Evolutionary conservation across 192 early-diverging fungal genomes (phyloP), one percentile per base, ranked within the genome.

Genomic region (Dissophora ornata): DNA sequence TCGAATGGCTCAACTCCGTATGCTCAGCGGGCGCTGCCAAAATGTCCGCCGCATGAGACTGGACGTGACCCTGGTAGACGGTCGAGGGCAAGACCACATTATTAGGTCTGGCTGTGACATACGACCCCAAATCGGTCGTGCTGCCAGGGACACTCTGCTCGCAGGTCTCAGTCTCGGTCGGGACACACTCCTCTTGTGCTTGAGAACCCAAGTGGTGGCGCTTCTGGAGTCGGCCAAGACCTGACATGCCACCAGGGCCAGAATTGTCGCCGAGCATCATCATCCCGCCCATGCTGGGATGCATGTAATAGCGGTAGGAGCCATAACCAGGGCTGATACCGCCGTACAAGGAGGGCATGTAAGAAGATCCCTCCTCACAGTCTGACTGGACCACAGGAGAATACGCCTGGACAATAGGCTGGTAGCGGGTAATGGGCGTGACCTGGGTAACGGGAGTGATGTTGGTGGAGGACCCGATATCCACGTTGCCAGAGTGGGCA

Each of bases 361-460:
- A 25, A 25, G 34, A 13, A n/a, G 42, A 50, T 53, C 33, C 38
- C 29, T 26, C 58, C 18, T 61, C 32, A 34, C 71, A 75, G 4
- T 75, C 63, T 15, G 62, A 66, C 18, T 55, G 12, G 36, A 75
- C 70, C 10, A 74, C 13, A 8, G 70, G 55, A 2, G 70, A 34
- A 34, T 32, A 52, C 19, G 62, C 36, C 19, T 65, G 55, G 42
- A 74, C 70, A n/a, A 74, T 41, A 12, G 70, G 70, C 26, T 74
- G 70, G 56, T 65, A 64, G 22, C 70, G 62, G n/a, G 70, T 74
- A 38, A 74, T 49, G 3, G 70, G 70, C 3, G 41, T 64, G 33
- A 74, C 40, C 1, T 74, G n/a, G 10, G 70, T 74, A 19, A 65
- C 44, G 15, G 70, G 70, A 3, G 21, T 5, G 28, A 74, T 38